Base-by-base conservation (phyloP, 2,329 filamentous ascomycete genomes). In the Clonostachys rosea region DNA sequence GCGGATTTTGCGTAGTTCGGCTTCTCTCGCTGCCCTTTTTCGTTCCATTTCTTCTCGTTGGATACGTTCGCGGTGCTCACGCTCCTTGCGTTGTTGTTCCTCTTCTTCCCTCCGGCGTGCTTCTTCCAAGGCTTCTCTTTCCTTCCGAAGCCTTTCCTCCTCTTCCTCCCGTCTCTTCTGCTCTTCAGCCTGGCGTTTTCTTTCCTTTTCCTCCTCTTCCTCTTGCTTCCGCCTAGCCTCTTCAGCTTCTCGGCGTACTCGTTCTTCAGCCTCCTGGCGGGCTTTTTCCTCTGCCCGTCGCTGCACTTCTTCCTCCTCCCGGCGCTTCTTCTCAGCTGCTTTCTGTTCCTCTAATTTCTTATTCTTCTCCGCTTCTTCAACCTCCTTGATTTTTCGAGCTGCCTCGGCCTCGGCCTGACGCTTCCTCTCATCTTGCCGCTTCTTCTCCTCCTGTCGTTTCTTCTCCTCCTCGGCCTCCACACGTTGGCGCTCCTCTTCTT, bases 41-140 rank as follows among this genome's bases (percentile, higher is more conserved):
- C 68, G 68, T 51, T 78, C 75, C 58, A 71, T 54, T 24, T 74
- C 73, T 50, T 75, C 70, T 45, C 70, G 66, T 41, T 70, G 62
- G 6, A 59, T 61, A 16, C 65, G 67, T 44, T 74, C 70, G 34
- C 67, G 63, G 34, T 72, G 71, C 54, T 81, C 75, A 41, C 68
- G 69, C 51, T 78, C 73, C 49, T 66, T 69, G 45, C 71, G 72
- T 30, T 30, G 24, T 50, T 78, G 73, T 49, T 77, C 73, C 50
- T 78, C 75, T 53, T 81, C 78, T 9, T 68, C 71, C 48, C 73
- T 69, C 35, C 70, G 69, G 11, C 71, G 70, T 33, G 75, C 75
- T 56, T 73, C 67, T 58, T 75, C 71, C 8, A 71, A 12, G 73
- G 73, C 74, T 52, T 76, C 73, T 30, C 68, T 66, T 50, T 74